These are phyloP conservation scores for Cutaneotrichosporon arboriforme DNA, from an alignment of 1,284 basidiomycete genomes.

Conservation along the genomic window DNA sequence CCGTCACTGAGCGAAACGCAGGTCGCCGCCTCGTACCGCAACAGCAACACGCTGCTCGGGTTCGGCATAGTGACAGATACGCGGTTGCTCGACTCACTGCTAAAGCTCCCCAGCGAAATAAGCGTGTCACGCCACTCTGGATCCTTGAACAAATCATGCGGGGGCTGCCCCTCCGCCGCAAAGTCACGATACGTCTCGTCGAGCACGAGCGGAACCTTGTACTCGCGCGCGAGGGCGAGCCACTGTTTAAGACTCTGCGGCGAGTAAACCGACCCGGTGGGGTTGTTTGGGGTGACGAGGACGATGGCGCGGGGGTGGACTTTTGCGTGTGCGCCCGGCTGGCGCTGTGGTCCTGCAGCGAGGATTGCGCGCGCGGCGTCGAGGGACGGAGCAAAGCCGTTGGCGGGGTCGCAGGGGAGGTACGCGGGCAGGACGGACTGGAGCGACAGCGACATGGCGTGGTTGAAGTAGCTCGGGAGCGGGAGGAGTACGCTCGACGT, in stretches of 20 bases:
- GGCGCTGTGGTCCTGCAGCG: background rate
- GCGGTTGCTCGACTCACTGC: no score
- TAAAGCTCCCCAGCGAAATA: conserved; percentile 71
- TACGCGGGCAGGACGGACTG: conserved; percentile 61
- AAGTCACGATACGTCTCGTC: conserved; percentile 89
- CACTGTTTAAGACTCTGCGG: conserved; percentile 60
- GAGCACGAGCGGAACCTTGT: conserved; percentile 67
- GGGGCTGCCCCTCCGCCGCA: conserved; percentile 47
- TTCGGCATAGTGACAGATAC: no score
- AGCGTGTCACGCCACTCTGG: conserved; percentile 60
- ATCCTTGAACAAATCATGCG: conserved; percentile 44
- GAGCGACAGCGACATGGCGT: conserved; percentile 69
- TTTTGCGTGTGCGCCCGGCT: conserved; percentile 27
- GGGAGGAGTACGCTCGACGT: conserved; percentile 70
- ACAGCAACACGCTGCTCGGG: no score
- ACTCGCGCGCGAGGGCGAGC: conserved; percentile 57
- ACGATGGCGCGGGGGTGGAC: conserved; percentile 58
- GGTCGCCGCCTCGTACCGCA: no score
- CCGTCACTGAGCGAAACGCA: no score
- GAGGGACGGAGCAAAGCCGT: conserved; percentile 59
- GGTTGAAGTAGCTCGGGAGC: conserved; percentile 76
- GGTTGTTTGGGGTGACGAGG: conserved; percentile 58
- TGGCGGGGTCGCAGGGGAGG: conserved; percentile 56
- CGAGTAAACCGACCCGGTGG: conserved; percentile 69
- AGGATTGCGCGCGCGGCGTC: conserved; percentile 28